phyloP scores from a whole-genome alignment of 2,329 filamentous ascomycete genomes.

The Xylaria sp. region DNA sequence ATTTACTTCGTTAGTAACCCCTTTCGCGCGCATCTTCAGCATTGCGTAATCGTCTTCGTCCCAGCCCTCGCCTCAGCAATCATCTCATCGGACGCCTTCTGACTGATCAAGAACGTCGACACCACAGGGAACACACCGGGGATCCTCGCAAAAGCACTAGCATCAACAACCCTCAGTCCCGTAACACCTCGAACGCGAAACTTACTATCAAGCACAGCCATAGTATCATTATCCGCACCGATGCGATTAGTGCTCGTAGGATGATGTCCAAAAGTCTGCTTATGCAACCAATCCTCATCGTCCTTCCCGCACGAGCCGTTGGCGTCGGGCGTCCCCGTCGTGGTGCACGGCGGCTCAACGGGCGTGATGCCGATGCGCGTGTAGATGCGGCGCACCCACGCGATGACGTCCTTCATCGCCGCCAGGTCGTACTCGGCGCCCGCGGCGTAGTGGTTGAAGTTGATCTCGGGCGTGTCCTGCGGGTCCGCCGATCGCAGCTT shows the following conservation, averaged over 20 bases:
- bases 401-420: conserved; percentile 59
- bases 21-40: background rate
- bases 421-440: conserved; percentile 53
- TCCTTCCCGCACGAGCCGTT: conserved; percentile 27
- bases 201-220: conserved; percentile 63
- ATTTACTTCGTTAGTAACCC: too few species aligned
- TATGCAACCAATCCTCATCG: conserved; percentile 50
- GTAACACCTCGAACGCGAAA: conserved; percentile 64
- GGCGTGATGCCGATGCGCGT: conserved; percentile 24
- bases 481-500: conserved; percentile 69
- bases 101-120: conserved; percentile 35
- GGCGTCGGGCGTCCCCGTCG: conserved; percentile 18
- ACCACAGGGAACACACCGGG: conserved; percentile 35
- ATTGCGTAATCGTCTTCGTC: background rate
- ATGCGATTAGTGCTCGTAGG: conserved; percentile 65
- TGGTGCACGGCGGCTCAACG: conserved; percentile 36
- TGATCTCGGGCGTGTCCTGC: conserved; percentile 70
- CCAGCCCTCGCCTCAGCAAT: conserved; percentile 28
- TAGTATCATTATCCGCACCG: conserved; percentile 61
- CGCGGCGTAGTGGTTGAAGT: conserved; percentile 66
- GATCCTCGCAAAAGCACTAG: conserved; percentile 34
- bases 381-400: conserved; percentile 43
- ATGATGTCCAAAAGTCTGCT: conserved; percentile 66
- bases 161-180: conserved; percentile 56
- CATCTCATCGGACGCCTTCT: conserved; percentile 38